A percentile compares a stretch with the other conserved stretches of the same genome.
Conservation (phyloP, 129 eudicot species). For the Arctium minus region DNA sequence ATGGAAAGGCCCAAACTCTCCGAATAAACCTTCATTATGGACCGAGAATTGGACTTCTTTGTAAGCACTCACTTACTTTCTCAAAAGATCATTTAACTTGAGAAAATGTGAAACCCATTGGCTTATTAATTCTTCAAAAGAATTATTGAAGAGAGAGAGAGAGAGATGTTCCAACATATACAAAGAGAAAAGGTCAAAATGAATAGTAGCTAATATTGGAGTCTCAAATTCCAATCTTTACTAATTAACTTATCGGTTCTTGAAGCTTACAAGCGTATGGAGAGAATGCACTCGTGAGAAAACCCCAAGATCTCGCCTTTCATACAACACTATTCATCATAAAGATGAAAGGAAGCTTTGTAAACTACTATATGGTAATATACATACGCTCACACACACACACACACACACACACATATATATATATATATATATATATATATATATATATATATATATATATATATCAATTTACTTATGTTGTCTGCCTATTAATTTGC, state of each 20-base stretch:
- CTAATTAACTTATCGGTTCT: neutral
- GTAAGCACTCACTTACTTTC: conserved; percentile 35
- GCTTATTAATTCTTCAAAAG: neutral
- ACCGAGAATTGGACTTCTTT: conserved; percentile 88
- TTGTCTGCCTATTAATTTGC: neutral
- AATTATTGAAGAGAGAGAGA: neutral
- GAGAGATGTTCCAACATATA: no score
- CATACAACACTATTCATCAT: conserved; percentile 62
- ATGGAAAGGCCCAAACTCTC: conserved; percentile 84
- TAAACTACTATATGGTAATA: conserved; percentile 85
- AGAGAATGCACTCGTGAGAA: conserved; percentile 39
- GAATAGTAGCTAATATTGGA: neutral
- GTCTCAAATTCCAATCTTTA: neutral
- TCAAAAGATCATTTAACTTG: neutral
- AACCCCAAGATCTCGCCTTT: conserved; percentile 76
- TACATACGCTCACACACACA: neutral
- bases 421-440: no score
- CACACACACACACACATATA: neutral
- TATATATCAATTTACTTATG: neutral
- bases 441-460: no score
- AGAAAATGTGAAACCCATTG: neutral
- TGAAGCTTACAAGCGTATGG: conserved; percentile 76
- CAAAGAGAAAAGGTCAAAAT: neutral
- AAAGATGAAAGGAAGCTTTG: conserved; percentile 75
- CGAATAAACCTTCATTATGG: conserved; percentile 82